These are phyloP conservation scores for Sugiyamaella neomexicana DNA, from an alignment of 1,139 yeast genomes.

Conservation along the genomic window DNA sequence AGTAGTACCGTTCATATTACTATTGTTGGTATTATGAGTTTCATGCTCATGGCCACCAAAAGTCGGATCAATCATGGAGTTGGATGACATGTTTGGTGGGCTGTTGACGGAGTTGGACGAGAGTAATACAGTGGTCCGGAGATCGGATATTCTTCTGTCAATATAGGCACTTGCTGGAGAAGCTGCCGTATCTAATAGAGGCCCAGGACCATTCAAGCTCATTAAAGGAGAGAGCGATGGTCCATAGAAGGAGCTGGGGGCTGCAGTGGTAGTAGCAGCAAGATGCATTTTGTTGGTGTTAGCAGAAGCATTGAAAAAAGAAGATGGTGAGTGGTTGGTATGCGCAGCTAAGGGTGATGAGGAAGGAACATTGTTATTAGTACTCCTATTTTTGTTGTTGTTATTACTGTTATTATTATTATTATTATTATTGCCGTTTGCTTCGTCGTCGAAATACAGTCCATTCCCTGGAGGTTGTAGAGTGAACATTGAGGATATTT, in stretches of 20 bases:
- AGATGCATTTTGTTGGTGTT: background rate
- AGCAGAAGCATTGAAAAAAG: background rate
- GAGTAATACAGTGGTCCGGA: conserved; percentile 24
- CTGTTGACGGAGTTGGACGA: conserved; percentile 8
- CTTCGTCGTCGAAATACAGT: conserved; percentile 17
- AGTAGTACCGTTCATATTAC: background rate
- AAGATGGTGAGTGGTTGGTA: background rate
- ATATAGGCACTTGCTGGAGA: conserved; percentile 19
- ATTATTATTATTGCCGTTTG: background rate
- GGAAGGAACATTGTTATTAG: background rate
- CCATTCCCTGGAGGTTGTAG: conserved; percentile 12
- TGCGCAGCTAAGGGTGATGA: background rate
- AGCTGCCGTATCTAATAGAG: conserved; percentile 17
- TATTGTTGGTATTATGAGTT: background rate
- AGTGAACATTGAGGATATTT: conserved; percentile 13
- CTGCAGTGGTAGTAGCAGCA: conserved; percentile 8
- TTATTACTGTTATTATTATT: background rate
- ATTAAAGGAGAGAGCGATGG: conserved; percentile 17
- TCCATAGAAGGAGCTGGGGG: conserved; percentile 18
- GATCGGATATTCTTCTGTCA: conserved; percentile 27
- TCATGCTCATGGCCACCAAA: conserved; percentile 1
- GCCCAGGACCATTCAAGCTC: conserved; percentile 13
- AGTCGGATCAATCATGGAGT: background rate
- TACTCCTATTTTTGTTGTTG: background rate
- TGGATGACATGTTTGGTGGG: conserved; percentile 7